Base-by-base conservation (phyloP, 106 monocot genomes). In the Dendrobium huoshanense region DNA sequence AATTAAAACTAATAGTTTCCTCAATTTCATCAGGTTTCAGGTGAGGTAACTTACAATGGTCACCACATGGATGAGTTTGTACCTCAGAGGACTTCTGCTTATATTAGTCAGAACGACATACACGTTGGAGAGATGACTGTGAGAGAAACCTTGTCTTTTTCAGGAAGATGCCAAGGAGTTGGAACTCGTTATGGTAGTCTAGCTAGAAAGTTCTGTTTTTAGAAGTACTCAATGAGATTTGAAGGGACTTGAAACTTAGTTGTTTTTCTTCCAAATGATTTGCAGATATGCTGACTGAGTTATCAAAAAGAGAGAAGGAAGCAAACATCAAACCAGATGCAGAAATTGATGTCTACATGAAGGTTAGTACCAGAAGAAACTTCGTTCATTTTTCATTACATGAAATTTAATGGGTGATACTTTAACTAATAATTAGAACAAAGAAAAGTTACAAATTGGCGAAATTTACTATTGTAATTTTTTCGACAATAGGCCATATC, bases 321-420 rank as follows among this genome's bases (percentile, higher is more conserved):
- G 89, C 89, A 58, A 92, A 87, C 56, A 89, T 89, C 54, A 87
- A 85, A 65, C 92, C 92, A 17, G 92, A 92, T 72, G 81, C 80
- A 22, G 85, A 92, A 33, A 82, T 92, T 54, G 92, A 92, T 85
- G 59, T 92, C 29, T 86, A 75, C 80, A 92, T 89, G 92, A 92
- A 92, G 89, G 92, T 89, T 49, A 80, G 77, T 29, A 76, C 4
- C 22, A n/a, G 5, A 24, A 76, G 45, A 47, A 76, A 11, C 17
- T 25, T 43, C n/a, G n/a, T 74, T 74, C 43, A 70, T 70, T 70
- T 70, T 37, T 74, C 19, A 37, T 70, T 70, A 6, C 17, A 20
- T 70, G 27, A 37, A 33, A 70, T 37, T 70, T 37, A 68, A 73
- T 73, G 3, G 41, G 31, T 33, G 15, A 5, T 18, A 40, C 18